Evolutionary conservation across 1,284 basidiomycete genomes (phyloP).

Genomic region (Mrakiaceae sp.): DNA sequence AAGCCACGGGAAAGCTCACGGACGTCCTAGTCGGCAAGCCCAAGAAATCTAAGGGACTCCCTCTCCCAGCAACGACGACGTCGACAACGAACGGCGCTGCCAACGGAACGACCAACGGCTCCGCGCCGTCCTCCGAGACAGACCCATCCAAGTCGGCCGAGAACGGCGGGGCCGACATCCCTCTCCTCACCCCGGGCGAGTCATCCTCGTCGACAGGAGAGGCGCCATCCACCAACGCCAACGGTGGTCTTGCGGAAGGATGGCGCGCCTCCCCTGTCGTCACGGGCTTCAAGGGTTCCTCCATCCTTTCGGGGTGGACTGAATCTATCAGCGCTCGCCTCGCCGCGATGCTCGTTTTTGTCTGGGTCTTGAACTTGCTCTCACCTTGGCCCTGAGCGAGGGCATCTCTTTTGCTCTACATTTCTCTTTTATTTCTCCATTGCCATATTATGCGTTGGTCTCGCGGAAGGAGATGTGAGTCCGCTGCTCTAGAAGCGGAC

Average conservation of each 20-base stretch:
- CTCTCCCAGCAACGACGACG: neutral
- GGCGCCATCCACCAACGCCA: neutral
- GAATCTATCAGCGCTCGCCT: neutral
- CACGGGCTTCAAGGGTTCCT: neutral
- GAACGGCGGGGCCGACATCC: slow-evolving; percentile 7
- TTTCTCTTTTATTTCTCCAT: neutral
- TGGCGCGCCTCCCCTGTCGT: slow-evolving; percentile 1
- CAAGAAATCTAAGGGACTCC: slow-evolving; percentile 23
- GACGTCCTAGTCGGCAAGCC: slow-evolving; percentile 49
- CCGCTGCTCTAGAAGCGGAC: no score
- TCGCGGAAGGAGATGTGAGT: no score
- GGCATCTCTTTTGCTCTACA: neutral
- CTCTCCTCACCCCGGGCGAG: neutral
- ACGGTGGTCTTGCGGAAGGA: neutral
- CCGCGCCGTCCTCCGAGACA: neutral
- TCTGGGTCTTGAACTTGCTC: neutral
- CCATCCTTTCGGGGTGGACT: neutral
- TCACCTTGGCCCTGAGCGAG: slow-evolving; percentile 16
- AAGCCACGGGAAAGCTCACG: slow-evolving; percentile 62
- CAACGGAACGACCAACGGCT: neutral
- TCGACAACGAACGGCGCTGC: neutral
- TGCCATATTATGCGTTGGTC: neutral
- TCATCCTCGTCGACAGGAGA: neutral
- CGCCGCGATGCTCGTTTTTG: neutral
- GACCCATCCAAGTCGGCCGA: neutral